Evolutionary conservation across 306 rosid genomes (phyloP).

Genomic region (Malus orientalis): DNA sequence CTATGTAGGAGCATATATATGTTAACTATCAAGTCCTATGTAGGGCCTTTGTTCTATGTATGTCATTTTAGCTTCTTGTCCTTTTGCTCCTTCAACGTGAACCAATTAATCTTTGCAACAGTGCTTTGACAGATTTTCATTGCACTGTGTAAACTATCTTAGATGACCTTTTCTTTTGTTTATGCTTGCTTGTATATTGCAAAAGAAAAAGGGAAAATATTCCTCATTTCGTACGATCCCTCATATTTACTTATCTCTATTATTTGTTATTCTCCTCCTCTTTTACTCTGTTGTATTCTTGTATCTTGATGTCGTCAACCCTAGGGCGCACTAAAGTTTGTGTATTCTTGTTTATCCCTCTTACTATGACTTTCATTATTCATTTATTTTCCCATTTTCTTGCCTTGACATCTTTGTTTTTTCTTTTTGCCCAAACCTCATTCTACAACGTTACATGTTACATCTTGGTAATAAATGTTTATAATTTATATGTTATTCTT

Average conservation of each 20-base stretch:
- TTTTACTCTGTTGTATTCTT: not conserved
- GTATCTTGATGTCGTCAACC: not conserved
- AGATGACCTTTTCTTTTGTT: not conserved
- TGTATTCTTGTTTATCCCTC: not conserved
- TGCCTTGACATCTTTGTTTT: not conserved
- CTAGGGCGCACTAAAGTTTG: not conserved
- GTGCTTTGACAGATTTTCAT: not conserved
- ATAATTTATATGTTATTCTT: slow-evolving; percentile 12
- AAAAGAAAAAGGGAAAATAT: not conserved
- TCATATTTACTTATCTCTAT: not conserved
- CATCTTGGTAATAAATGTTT: not conserved
- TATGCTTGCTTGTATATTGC: not conserved
- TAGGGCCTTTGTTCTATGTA: not conserved
- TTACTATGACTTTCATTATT: not conserved
- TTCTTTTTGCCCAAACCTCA: not conserved
- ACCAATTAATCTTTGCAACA: not conserved
- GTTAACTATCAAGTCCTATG: not conserved
- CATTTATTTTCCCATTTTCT: not conserved
- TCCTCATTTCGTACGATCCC: not conserved
- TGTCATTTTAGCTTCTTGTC: not conserved
- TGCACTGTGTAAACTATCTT: slow-evolving; percentile 2
- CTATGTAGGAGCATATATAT: not conserved
- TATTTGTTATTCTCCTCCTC: not conserved
- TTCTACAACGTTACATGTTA: not conserved
- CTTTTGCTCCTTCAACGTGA: not conserved